Conservation (phyloP, 1,139 yeast species). For the Wickerhamomyces sp. region DNA sequence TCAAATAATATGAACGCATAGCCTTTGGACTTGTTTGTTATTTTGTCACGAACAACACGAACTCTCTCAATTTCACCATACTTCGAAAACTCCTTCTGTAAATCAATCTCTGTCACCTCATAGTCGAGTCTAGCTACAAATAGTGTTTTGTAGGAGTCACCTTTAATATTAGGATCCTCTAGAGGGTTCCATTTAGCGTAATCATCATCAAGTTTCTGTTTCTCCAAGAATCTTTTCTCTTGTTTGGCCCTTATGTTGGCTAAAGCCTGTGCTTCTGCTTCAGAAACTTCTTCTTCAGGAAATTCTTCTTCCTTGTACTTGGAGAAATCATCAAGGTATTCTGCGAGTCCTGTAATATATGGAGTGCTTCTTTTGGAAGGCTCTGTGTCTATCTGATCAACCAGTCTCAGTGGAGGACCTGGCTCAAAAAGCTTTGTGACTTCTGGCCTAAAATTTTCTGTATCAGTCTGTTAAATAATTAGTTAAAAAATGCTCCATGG, state of each 20-base stretch:
- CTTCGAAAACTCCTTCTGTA: slow-evolving; percentile 56
- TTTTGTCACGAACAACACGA: slow-evolving; percentile 59
- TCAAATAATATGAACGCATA: slow-evolving; percentile 82
- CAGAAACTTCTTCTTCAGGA: slow-evolving; percentile 1
- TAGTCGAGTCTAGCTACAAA: slow-evolving; percentile 74
- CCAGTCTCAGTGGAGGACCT: slow-evolving; percentile 57
- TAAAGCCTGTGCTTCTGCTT: slow-evolving; percentile 12
- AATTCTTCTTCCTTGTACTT: slow-evolving; percentile 30
- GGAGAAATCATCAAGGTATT: slow-evolving; percentile 32
- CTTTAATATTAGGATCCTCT: slow-evolving; percentile 56
- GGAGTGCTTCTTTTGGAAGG: slow-evolving; percentile 42
- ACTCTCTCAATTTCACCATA: slow-evolving; percentile 70
- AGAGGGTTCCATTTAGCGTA: slow-evolving; percentile 49
- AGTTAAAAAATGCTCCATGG: too few species aligned
- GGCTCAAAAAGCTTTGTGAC: slow-evolving; percentile 67
- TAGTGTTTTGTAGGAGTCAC: slow-evolving; percentile 76
- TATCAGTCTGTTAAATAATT: slow-evolving; percentile 35
- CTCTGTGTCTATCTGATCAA: slow-evolving; percentile 51
- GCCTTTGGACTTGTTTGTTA: slow-evolving; percentile 58
- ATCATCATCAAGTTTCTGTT: slow-evolving; percentile 28
- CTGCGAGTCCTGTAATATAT: slow-evolving; percentile 48
- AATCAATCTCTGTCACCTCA: slow-evolving; percentile 60
- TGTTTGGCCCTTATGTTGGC: slow-evolving; percentile 24
- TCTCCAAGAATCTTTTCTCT: slow-evolving; percentile 21
- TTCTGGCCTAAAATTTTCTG: slow-evolving; percentile 56